Evolutionary conservation across 495 filamentous ascomycete genomes (phyloP), one percentile per base, ranked within the genome.

Genomic region (Penicillium chermesinum): DNA sequence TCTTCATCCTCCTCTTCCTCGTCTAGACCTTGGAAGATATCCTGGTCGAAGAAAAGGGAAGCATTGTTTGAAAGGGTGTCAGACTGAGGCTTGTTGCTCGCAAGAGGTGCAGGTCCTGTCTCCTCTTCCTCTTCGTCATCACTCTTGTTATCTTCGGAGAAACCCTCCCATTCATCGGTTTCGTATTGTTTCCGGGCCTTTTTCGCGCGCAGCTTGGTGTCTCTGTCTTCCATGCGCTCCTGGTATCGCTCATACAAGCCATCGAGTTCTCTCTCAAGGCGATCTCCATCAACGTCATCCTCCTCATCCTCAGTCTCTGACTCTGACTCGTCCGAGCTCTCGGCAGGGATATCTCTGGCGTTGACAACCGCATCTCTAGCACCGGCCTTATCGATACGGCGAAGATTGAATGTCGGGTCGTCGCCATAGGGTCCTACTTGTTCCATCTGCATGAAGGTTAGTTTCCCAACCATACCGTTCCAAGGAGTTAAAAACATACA

Each of bases 111-210:
- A 20, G 79, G 72, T 1, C 77, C 72, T n/a, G 75, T 77, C 2
- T 75, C 75, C 3, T 77, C 79, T 41, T 78, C 80, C 36, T 78
- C 72, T 5, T 79, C 76, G 15, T 64, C 67, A 19, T 66, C 58
- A 12, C 73, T 76, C 46, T 82, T 80, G 36, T 81, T 81, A 9
- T 70, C 53, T 17, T 83, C 89, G 15, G 88, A 89, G 54, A 98
- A 85, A 2, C 94, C 93, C 41, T 90, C 85, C 84, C 88, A 97
- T 56, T 95, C 91, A 0, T 85, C 88, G 55, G 91, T 89, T 43
- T 85, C 82, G 41, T 88, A 83, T 54, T 91, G 82, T 59, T 87
- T 83, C 45, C 93, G 77, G 10, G 86, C 82, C 61, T 88, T 91
- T 73, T 95, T 96, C 8, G 91, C 88, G 22, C 87, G 81, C 59